phyloP scores from a whole-genome alignment of 208 protist species.

The Trypanosoma avium region DNA sequence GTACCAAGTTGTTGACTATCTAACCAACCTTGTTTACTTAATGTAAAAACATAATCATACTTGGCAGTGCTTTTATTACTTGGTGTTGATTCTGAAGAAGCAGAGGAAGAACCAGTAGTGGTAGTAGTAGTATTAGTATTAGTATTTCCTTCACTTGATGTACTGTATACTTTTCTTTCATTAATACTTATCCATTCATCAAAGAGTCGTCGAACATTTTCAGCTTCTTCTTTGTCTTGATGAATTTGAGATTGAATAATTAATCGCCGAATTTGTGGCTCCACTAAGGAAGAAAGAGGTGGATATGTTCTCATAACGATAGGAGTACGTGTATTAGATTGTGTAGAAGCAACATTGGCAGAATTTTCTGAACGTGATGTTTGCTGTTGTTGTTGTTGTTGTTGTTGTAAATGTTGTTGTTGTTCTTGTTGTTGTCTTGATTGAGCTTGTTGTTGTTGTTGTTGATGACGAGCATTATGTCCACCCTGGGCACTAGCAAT shows the following conservation, averaged over 20 bases:
- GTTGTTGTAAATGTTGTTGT: constrained; percentile 16
- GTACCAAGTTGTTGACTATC: constrained; percentile 69
- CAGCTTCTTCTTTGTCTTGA: constrained; percentile 40
- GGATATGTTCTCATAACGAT: constrained; percentile 47
- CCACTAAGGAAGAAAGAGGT: constrained; percentile 55
- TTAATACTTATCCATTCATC: constrained; percentile 82
- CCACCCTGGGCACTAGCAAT: constrained; percentile 49
- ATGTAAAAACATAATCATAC: constrained; percentile 72
- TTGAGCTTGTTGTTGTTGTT: constrained; percentile 30
- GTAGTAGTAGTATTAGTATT: background rate
- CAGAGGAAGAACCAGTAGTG: background rate
- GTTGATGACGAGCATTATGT: constrained; percentile 27
- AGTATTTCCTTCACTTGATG: background rate
- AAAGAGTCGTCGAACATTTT: constrained; percentile 59
- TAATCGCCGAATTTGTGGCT: constrained; percentile 42
- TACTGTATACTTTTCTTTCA: constrained; percentile 19
- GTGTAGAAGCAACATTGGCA: background rate
- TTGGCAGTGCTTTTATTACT: constrained; percentile 34
- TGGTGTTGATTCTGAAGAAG: constrained; percentile 11
- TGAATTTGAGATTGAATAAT: constrained; percentile 43
- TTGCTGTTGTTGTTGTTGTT: constrained; percentile 3
- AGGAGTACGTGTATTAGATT: constrained; percentile 3
- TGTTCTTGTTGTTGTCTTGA: constrained; percentile 20
- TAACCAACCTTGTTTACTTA: constrained; percentile 84
- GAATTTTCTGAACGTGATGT: too few species aligned